These are phyloP conservation scores for Medicago lupulina DNA, from an alignment of 306 rosid genomes.

Conservation along the genomic window DNA sequence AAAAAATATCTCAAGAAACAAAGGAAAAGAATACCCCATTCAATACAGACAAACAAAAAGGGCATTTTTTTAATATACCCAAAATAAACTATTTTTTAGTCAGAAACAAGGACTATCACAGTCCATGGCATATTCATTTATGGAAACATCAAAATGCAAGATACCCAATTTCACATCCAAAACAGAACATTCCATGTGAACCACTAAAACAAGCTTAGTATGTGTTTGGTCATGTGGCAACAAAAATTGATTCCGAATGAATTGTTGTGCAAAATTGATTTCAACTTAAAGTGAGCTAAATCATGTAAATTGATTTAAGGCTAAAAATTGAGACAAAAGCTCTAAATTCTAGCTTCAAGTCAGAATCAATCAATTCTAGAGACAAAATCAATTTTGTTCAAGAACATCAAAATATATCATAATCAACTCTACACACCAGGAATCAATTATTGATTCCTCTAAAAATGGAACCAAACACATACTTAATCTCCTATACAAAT, in stretches of 20 bases:
- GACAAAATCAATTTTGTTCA: neutral
- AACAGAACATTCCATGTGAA: neutral
- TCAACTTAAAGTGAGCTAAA: too few relatives aligned
- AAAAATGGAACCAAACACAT: neutral
- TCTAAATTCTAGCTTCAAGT: neutral
- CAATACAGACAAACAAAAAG: neutral
- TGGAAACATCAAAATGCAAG: neutral
- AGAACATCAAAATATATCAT: neutral
- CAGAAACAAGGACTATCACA: neutral
- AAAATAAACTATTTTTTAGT: too few relatives aligned
- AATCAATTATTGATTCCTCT: neutral
- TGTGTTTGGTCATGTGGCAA: neutral
- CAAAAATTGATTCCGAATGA: neutral
- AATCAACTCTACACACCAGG: neutral
- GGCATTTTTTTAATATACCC: neutral
- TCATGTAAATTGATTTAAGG: neutral
- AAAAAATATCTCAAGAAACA: neutral
- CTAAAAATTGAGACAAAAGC: neutral
- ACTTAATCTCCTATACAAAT: conserved; percentile 24
- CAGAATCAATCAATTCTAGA: neutral
- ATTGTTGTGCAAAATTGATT: neutral
- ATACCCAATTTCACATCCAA: conserved; percentile 25
- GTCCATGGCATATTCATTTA: conserved; percentile 6
- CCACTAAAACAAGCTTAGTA: neutral
- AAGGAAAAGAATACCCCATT: neutral